Evolutionary conservation across 495 filamentous ascomycete species (phyloP), one percentile per base, ranked within the genome.

Genomic region (Penicillium angulare): DNA sequence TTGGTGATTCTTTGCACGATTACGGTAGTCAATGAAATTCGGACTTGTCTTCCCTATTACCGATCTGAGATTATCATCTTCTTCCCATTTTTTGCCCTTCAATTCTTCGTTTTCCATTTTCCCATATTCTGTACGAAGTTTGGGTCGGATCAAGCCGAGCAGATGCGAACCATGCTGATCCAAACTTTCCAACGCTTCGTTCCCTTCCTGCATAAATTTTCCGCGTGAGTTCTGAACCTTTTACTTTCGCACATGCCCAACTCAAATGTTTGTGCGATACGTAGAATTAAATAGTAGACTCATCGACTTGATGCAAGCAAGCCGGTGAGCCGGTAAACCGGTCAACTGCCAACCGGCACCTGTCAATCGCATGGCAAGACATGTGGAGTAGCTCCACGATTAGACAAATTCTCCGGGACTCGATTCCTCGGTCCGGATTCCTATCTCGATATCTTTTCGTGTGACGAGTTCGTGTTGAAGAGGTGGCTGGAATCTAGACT

Each of bases 361-460:
- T 52, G 53, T 56, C 49, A 57, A 53, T 49, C 54, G 44, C 44
- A 45, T 57, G 54, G 48, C 33, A 21, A 17, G 13, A 41, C 20
- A 23, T 31, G 44, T 43, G 39, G 47, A 36, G 22, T 41, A 16
- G 18, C 47, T 39, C 47, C 35, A 49, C 36, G 12, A 44, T 33
- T 16, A 44, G 18, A 29, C 8, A 31, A 32, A 44, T 32, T 29
- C 9, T 44, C 42, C 42, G 42, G 16, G 27, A 9, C 13, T 6
- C 26, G 5, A 2, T 18, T 39, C 18, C 36, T 22, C 36, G 1
- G 22, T 39, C 18, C 36, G 18, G 18, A 8, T 9, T 35, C 13
- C 12, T n/a, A 15, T 35, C n/a, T 4, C 33, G 9, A 35, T 6
- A 6, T 41, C 18, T 22, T 38, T 38, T n/a, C n/a, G n/a, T n/a